Base-by-base conservation (phyloP, 129 eudicot genomes). In the Solidago caesia region DNA sequence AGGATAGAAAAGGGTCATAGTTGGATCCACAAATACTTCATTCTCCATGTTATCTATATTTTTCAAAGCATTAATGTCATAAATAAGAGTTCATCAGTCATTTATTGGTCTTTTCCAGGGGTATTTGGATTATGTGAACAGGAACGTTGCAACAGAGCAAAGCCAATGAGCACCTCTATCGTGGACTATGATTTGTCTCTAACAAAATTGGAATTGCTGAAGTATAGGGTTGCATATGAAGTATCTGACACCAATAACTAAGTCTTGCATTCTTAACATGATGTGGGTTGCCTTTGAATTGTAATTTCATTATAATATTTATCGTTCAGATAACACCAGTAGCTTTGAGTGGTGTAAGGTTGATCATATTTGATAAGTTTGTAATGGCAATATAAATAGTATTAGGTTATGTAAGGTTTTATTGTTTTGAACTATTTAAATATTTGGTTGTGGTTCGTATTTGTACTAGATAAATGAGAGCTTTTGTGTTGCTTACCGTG, bases 71-170 rank as follows among this genome's bases (percentile, higher is more conserved):
- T 33, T 33, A 33, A 33, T 33, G 39, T 33, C 39, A 33, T 52
- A 29, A 60, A 7, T 52, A 9, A 13, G 49, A 46, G 46, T 58
- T 14, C 51, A 44, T 29, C 5, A 16, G 13, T 49, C 29, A 58
- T 48, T 4, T 70, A 42, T 56, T 74, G 44, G 39, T 74, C 14
- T 55, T 13, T 82, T 74, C 75, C 90, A 92, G 98, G 96, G 90
- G 4, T 92, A 92, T 81, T 70, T 92, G 79, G 92, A 92, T 83
- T 88, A 73, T 46, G 84, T 78, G 51, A 89, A 84, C 81, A 78
- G 84, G 79, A 77, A 62, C 65, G 58, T 42, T 0, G 27, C 41
- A 76, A 43, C 42, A 14, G 60, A 62, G 53, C 70, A 68, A 78
- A 75, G 73, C 57, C 52, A 13, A 55, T 63, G 77, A 80, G 46